Evolutionary conservation across 768 basidiomycete genomes (phyloP).

Genomic region (Mycena capillaripes): DNA sequence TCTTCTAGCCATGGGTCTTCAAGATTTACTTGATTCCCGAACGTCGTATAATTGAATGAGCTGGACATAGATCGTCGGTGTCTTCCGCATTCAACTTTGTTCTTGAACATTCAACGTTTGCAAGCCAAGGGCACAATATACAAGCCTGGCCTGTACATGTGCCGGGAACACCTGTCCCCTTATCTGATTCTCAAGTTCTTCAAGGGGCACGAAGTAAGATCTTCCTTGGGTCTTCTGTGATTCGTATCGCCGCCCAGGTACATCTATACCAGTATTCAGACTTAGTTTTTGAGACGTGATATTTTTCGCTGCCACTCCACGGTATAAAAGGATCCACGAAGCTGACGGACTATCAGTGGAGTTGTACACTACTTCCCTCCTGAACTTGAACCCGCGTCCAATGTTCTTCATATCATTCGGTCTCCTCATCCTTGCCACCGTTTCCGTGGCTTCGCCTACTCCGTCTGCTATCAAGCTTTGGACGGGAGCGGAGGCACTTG

Average conservation of each 20-base stretch:
- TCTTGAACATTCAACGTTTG: too few relatives aligned
- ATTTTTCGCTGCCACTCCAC: not conserved
- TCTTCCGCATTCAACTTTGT: not conserved
- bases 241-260: not conserved
- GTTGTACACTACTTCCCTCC: conserved; percentile 11
- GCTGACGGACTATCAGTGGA: not conserved
- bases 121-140: conserved; percentile 2
- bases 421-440: conserved; percentile 21
- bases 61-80: not conserved
- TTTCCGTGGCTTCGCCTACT: conserved; percentile 11
- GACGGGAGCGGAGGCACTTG: conserved; percentile 26
- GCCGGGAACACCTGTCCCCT: too few relatives aligned
- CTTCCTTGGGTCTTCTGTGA: conserved; percentile 1
- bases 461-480: conserved; percentile 2
- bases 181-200: too few relatives aligned
- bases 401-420: conserved; percentile 15
- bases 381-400: not conserved
- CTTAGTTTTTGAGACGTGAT: not conserved
- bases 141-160: not conserved
- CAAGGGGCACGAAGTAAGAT: not conserved
- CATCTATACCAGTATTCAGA: not conserved
- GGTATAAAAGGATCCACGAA: conserved; percentile 13
- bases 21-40: conserved; percentile 1
- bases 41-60: conserved; percentile 7
- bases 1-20: conserved; percentile 1